Percentiles rank a stretch among this genome's conserved stretches.
phyloP scores from a whole-genome alignment of 1,139 yeast species.

The Waltiozyma sp. region DNA sequence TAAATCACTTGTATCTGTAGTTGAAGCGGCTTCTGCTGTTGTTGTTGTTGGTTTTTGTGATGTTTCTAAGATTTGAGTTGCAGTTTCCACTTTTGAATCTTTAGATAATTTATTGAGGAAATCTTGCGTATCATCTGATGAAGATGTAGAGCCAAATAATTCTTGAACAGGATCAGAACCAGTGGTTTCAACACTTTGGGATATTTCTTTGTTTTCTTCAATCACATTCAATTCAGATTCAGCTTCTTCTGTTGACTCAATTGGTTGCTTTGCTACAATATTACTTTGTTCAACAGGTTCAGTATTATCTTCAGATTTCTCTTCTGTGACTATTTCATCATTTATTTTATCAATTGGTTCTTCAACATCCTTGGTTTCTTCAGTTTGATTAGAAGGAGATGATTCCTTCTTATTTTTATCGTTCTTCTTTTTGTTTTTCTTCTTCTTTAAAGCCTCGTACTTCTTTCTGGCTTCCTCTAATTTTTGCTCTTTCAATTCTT shows the following conservation, averaged over 20 bases:
- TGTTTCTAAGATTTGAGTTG: too few relatives aligned
- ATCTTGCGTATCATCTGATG: too few relatives aligned
- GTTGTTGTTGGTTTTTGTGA: too few relatives aligned
- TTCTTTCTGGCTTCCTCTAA: slow-evolving; percentile 56
- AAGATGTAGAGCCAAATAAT: too few relatives aligned
- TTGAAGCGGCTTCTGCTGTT: not conserved
- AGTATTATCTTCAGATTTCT: slow-evolving; percentile 1
- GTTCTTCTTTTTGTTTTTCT: slow-evolving; percentile 39
- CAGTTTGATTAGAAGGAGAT: slow-evolving; percentile 2
- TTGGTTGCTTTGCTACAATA: too few relatives aligned
- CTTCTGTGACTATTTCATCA: slow-evolving; percentile 3
- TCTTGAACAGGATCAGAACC: not conserved
- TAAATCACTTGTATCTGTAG: not conserved
- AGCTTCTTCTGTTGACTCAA: not conserved
- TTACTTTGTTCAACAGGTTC: too few relatives aligned
- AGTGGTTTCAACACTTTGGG: not conserved
- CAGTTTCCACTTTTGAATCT: too few relatives aligned
- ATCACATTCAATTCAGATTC: not conserved
- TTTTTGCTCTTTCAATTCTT: slow-evolving; percentile 38
- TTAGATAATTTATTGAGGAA: too few relatives aligned
- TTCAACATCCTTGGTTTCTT: not conserved
- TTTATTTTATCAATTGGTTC: not conserved
- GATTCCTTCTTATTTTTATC: slow-evolving; percentile 13
- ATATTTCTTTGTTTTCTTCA: slow-evolving; percentile 1
- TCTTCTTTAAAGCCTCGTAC: slow-evolving; percentile 52